phyloP scores from a whole-genome alignment of 2,329 filamentous ascomycete species.

The Sporothrix dimorphospora region DNA sequence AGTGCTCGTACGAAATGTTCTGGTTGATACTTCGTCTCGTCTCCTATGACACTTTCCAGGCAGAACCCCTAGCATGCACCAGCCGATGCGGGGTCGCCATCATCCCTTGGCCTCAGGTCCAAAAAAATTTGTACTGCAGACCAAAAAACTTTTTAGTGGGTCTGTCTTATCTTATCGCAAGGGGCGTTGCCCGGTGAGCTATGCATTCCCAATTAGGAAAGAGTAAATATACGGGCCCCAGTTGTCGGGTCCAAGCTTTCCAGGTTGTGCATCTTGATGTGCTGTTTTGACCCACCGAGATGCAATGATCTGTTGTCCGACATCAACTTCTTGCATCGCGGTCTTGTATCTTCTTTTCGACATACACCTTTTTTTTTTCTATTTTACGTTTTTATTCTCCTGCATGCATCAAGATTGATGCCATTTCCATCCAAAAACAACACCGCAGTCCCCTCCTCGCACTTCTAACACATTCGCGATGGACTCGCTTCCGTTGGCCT shows the following conservation, averaged over 20 bases:
- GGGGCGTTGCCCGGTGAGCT: constrained; percentile 32
- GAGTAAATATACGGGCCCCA: constrained; percentile 31
- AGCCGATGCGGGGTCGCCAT: constrained; percentile 24
- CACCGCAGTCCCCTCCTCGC: not conserved
- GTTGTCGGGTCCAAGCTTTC: constrained; percentile 2
- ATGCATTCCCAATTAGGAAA: constrained; percentile 28
- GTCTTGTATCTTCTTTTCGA: not conserved
- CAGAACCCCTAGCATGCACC: not conserved
- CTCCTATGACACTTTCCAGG: not conserved
- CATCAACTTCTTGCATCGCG: constrained; percentile 10
- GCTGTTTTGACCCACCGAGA: constrained; percentile 21
- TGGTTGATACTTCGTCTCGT: too few relatives aligned
- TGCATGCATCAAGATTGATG: not conserved
- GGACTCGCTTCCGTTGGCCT: constrained; percentile 39
- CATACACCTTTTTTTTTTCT: not conserved
- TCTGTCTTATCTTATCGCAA: constrained; percentile 31
- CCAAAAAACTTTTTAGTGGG: constrained; percentile 29
- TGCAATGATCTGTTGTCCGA: not conserved
- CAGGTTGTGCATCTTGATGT: constrained; percentile 17
- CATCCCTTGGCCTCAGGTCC: not conserved
- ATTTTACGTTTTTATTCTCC: not conserved
- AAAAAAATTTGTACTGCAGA: constrained; percentile 21
- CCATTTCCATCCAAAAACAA: not conserved
- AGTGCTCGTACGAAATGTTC: too few relatives aligned
- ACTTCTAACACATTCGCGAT: constrained; percentile 37